phyloP scores from a whole-genome alignment of 1,139 yeast genomes.

The Diutina siamensis region DNA sequence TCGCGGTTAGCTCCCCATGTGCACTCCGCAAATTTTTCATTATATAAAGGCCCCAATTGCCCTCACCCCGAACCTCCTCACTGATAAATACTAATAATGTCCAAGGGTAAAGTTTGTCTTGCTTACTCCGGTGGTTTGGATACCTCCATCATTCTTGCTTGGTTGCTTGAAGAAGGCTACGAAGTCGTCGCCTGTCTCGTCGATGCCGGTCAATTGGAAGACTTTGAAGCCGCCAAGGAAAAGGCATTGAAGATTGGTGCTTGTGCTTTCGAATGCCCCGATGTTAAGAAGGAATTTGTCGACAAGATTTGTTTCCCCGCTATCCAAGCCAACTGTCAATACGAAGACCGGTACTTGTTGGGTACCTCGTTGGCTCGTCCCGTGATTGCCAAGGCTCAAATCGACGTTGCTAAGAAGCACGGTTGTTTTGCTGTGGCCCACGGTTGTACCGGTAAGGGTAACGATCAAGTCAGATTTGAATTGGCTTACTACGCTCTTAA shows the following conservation, averaged over 20 bases:
- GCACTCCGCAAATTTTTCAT: neutral
- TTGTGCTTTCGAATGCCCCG: slow-evolving; percentile 85
- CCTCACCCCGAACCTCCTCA: neutral
- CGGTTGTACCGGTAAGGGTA: slow-evolving; percentile 99
- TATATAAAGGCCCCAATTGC: neutral
- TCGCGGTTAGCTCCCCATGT: neutral
- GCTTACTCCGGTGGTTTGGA: slow-evolving; percentile 99
- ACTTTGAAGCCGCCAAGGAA: slow-evolving; percentile 92
- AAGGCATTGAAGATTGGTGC: slow-evolving; percentile 97
- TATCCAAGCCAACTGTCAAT: slow-evolving; percentile 91
- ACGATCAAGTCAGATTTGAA: slow-evolving; percentile 97
- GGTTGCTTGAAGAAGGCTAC: slow-evolving; percentile 96
- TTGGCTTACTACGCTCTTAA: slow-evolving; percentile 92
- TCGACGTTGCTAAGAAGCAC: slow-evolving; percentile 89
- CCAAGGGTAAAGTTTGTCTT: slow-evolving; percentile 96
- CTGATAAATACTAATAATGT: slow-evolving; percentile 36
- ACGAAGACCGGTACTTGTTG: slow-evolving; percentile 89
- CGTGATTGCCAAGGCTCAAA: slow-evolving; percentile 96
- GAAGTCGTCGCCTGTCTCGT: slow-evolving; percentile 98
- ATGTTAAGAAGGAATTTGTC: slow-evolving; percentile 90
- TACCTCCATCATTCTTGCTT: slow-evolving; percentile 93
- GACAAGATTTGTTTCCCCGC: slow-evolving; percentile 93
- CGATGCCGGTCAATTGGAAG: slow-evolving; percentile 98
- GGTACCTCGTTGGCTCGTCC: slow-evolving; percentile 99
- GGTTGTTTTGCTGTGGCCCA: slow-evolving; percentile 98